These are phyloP conservation scores for Dioszegia hungarica DNA, from an alignment of 768 basidiomycete genomes.

Conservation along the genomic window DNA sequence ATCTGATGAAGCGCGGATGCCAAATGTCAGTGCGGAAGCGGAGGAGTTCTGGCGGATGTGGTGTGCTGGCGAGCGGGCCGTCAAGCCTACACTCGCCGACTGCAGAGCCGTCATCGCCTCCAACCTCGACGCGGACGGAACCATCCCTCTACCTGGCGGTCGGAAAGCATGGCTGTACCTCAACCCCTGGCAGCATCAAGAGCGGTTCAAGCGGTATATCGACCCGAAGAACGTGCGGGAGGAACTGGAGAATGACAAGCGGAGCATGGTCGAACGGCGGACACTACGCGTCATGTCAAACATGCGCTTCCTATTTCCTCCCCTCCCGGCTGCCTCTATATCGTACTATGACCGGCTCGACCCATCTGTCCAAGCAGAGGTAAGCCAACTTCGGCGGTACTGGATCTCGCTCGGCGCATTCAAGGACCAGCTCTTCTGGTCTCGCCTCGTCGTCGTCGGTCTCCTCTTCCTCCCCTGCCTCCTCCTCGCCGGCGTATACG, in stretches of 20 bases:
- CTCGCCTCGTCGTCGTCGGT: conserved; percentile 16
- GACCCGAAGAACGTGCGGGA: background rate
- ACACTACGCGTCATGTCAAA: background rate
- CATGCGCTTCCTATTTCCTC: conserved; percentile 28
- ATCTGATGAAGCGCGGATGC: conserved; percentile 9
- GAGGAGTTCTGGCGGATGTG: conserved; percentile 42
- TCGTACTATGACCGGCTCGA: conserved; percentile 20
- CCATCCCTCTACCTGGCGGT: background rate
- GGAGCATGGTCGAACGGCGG: background rate
- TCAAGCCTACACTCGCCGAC: conserved; percentile 14
- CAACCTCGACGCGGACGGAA: conserved; percentile 14
- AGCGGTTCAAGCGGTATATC: background rate
- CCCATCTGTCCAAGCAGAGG: conserved; percentile 13
- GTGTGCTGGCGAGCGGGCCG: conserved; percentile 34
- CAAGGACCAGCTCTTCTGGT: conserved; percentile 18
- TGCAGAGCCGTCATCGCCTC: conserved; percentile 10
- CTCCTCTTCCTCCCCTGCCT: conserved; percentile 34
- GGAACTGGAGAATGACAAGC: conserved; percentile 3
- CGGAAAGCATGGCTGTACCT: conserved; percentile 10
- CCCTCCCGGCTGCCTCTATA: conserved; percentile 28
- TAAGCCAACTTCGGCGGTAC: conserved; percentile 28
- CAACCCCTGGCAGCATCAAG: background rate
- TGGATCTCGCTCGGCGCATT: conserved; percentile 24
- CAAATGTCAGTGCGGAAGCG: conserved; percentile 20
- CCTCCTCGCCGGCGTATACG: conserved; percentile 28